Evolutionary conservation across 2,329 filamentous ascomycete genomes (phyloP).

Genomic region (Nigrograna mackinnonii): DNA sequence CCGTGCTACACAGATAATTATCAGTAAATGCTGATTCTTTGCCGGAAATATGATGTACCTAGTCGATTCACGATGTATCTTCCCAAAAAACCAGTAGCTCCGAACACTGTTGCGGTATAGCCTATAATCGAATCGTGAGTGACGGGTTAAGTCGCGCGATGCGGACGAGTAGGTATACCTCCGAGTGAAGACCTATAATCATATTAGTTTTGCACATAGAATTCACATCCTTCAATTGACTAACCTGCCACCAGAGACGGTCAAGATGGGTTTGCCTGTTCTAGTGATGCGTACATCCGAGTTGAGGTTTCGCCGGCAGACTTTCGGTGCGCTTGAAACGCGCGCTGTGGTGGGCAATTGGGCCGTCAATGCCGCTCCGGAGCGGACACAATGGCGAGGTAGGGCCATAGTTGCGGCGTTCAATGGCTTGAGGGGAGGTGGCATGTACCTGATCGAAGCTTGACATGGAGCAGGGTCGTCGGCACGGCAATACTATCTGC

Average conservation of each 20-base stretch:
- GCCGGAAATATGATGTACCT: slow-evolving; percentile 57
- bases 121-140: slow-evolving; percentile 58
- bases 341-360: slow-evolving; percentile 29
- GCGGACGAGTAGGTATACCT: slow-evolving; percentile 59
- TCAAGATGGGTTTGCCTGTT: slow-evolving; percentile 93
- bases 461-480: slow-evolving; percentile 10
- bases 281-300: slow-evolving; percentile 92
- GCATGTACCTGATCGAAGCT: slow-evolving; percentile 27
- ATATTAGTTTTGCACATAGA: slow-evolving; percentile 7
- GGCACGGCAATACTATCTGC: slow-evolving; percentile 10
- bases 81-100: slow-evolving; percentile 92
- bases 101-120: slow-evolving; percentile 96
- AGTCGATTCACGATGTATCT: slow-evolving; percentile 97
- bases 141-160: slow-evolving; percentile 10
- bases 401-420: slow-evolving; percentile 42
- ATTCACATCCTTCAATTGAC: slow-evolving; percentile 40
- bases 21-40: neutral
- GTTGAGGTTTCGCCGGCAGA: slow-evolving; percentile 41
- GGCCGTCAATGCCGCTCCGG: slow-evolving; percentile 39
- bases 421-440: slow-evolving; percentile 40
- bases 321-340: slow-evolving; percentile 29
- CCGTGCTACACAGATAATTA: slow-evolving; percentile 62
- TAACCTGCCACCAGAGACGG: slow-evolving; percentile 86
- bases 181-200: slow-evolving; percentile 74
- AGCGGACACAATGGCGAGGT: slow-evolving; percentile 43